Base-by-base conservation (phyloP, 495 filamentous ascomycete genomes). In the Talaromyces stipitatus region DNA sequence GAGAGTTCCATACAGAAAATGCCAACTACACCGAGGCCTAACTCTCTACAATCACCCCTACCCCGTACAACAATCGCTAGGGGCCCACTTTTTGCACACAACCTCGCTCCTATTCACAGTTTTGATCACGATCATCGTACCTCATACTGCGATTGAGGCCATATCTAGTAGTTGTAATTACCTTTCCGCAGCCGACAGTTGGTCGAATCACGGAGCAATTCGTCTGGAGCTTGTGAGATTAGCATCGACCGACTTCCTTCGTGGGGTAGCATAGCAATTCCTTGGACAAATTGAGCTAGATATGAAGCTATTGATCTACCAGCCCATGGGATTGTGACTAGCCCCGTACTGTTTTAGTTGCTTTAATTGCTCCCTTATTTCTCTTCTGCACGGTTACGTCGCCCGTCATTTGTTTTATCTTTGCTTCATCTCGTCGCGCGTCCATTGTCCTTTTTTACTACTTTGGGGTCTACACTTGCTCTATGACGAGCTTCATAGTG, bases 281-380 rank as follows among this genome's bases (percentile, higher is more conserved):
- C 48, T 51, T 10, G 27, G 27, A 23, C 48, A 12, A 18, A 30
- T 48, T 51, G 48, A 51, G 27, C 48, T 51, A 51, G 48, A 51
- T 28, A 28, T 51, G 24, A 51, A 51, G 24, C 48, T 51, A 51
- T 30, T 30, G 48, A 30, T 51, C 48, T 28, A 51, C 48, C 27
- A 4, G 24, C 45, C 45, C 45, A 24, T 48, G 24, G 24, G 24
- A 18, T 48, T 23, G 12, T 48, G 24, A 48, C 20, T 48, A 48
- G 24, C 7, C 36, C 36, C n/a, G 18, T 41, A 18, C n/a, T 7
- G 36, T 16, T n/a, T 41, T 41, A 41, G n/a, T 41, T 29, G 27
- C 48, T 51, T 51, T 28, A 51, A 22, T 30, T 51, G 24, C 27
- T 51, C 22, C 27, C 48, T 51, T 51, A 22, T 51, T 30, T n/a